A percentile compares a stretch with the other conserved stretches of the same genome.
Evolutionary conservation across 352 stramenopile genomes (phyloP).

Genomic region (Pythium aquatile): DNA sequence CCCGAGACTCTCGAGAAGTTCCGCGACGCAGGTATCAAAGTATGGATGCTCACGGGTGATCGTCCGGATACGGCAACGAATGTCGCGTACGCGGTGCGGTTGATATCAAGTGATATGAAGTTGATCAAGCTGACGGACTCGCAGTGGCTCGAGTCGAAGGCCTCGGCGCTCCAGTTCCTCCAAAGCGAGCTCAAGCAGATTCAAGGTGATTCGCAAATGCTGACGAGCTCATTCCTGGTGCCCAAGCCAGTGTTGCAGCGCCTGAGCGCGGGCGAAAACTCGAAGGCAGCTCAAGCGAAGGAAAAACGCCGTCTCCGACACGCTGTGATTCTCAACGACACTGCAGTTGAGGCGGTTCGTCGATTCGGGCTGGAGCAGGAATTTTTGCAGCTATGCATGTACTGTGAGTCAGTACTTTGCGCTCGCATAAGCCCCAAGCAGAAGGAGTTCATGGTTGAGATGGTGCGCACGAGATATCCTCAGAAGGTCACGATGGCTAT

Average conservation of each 20-base stretch:
- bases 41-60: constrained; percentile 78
- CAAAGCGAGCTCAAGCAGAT: constrained; percentile 26
- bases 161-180: constrained; percentile 27
- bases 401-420: constrained; percentile 93
- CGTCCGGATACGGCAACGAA: constrained; percentile 65
- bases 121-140: constrained; percentile 41
- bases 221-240: constrained; percentile 1
- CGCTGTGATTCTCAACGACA: constrained; percentile 50
- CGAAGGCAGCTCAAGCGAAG: not conserved
- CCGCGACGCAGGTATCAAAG: constrained; percentile 61
- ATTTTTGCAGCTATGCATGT: constrained; percentile 55
- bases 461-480: constrained; percentile 66
- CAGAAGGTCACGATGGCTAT: constrained; percentile 73
- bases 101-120: constrained; percentile 57
- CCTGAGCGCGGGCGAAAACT: not conserved
- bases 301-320: constrained; percentile 20
- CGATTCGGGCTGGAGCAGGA: constrained; percentile 35
- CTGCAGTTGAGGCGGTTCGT: constrained; percentile 39
- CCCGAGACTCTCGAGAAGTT: constrained; percentile 59
- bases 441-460: constrained; percentile 95
- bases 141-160: constrained; percentile 25
- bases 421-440: constrained; percentile 96
- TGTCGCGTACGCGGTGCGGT: constrained; percentile 48
- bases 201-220: not conserved
- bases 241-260: not conserved